Base-by-base conservation (phyloP, 2,329 filamentous ascomycete species). In the Botrytis paeoniae region DNA sequence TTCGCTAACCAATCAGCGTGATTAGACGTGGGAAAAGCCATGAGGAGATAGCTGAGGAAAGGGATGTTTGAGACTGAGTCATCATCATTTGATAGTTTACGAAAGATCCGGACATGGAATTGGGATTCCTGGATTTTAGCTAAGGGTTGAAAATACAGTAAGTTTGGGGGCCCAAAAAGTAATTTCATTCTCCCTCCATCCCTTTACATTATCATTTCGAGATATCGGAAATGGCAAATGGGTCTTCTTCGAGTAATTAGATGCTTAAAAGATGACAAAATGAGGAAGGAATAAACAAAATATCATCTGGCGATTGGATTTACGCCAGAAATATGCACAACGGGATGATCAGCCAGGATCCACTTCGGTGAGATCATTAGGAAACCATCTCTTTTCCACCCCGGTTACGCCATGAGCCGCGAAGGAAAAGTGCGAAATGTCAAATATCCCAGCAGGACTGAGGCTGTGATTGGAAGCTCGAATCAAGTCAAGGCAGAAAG, bases 331-430 rank as follows among this genome's bases (percentile, higher is more conserved):
- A 69, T 61, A 69, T 69, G 69, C 54, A 70, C 25, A 25, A 41
- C 59, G 41, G 59, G 69, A 63, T 70, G 43, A 37, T 45, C 69
- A 39, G 48, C 57, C n/a, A 63, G 54, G 57, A 63, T 68, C 12
- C 7, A 29, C n/a, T 32, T 70, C 69, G 69, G 69, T 70, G 69
- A 70, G 69, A 70, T 61, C 41, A 62, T 70, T 70, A 39, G 41
- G 48, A 22, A 70, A 70, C 20, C 18, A 16, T 16, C 48, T 22
- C 32, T 68, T 41, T 68, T 39, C 45, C 12, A 68, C 32, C 35
- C 64, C 35, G 35, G 45, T 57, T 41, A 29, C 41, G 12, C 35
- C 20, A 62, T 35, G 41, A 70, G 69, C 69, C 57, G 54, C 41
- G 61, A 63, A 60, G 57, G 37, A 41, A 66, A 66, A n/a, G 32